Evolutionary conservation across 2,329 filamentous ascomycete genomes (phyloP), one percentile per base, ranked within the genome.

Genomic region (Botryotinia narcissicola): DNA sequence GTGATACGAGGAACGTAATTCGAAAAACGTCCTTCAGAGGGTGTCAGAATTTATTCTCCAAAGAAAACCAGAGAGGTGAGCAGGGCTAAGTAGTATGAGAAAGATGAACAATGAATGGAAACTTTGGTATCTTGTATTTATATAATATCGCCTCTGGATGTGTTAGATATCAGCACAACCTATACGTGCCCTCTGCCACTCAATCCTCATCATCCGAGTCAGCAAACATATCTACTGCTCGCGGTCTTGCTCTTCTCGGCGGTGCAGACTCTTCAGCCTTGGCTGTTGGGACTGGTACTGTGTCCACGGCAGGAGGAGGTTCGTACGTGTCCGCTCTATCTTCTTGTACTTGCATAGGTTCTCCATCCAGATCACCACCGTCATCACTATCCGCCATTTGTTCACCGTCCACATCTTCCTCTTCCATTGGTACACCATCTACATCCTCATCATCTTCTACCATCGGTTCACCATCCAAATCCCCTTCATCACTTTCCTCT

Each of bases 141-240:
- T 61, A 2, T 42, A 22, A 37, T 20, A 54, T 22, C 42, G 35
- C 35, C 22, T 42, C 14, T 18, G 25, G 40, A 9, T 10, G 29
- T 16, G 3, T 42, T 35, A 32, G 4, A 16, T 6, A n/a, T 8
- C 6, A 32, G 3, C n/a, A 25, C 18, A 22, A 14, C 18, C 35
- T 32, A 20, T 16, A 9, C 25, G 16, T 3, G 35, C 25, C 9
- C 8, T 20, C 7, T 29, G 25, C 40, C 10, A 25, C 42, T 44
- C 69, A 73, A 64, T 78, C 77, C 48, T 81, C 80, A 74, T 79
- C 87, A 77, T 92, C 92, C 7, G 91, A 92, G 81, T 92, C 92
- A 18, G 92, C 93, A 87, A 96, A 97, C 93, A 96, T 95, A 80
- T 96, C 93, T 77, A 92, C 92, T 7, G 93, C 93, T 77, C 90